Evolutionary conservation across 352 stramenopile species (phyloP).

Genomic region (Aphanomyces euteiches): DNA sequence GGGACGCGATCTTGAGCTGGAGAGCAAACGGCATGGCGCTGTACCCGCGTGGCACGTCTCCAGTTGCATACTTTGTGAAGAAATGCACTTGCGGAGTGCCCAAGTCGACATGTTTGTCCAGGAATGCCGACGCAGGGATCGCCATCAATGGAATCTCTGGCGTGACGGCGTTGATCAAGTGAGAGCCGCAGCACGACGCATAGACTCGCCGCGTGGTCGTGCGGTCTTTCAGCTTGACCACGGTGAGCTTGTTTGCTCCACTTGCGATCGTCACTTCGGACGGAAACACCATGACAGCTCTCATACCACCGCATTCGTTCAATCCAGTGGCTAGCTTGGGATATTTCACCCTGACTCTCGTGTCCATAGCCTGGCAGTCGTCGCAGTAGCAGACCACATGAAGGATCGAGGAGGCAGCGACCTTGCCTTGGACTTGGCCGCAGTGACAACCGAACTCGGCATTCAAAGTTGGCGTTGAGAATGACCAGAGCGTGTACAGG

Average conservation of each 20-base stretch:
- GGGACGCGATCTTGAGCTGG: constrained; percentile 1
- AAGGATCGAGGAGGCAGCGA: not conserved
- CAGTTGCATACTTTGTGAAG: not conserved
- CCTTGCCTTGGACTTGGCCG: constrained; percentile 16
- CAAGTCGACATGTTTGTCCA: not conserved
- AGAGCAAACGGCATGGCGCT: not conserved
- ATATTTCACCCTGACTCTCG: not conserved
- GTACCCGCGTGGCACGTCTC: not conserved
- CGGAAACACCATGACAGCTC: constrained; percentile 8
- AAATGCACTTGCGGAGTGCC: constrained; percentile 10
- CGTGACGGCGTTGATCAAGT: constrained; percentile 11
- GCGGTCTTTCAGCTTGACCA: not conserved
- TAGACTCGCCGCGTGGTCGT: constrained; percentile 21
- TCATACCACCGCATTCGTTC: constrained; percentile 5
- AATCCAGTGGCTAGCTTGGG: not conserved
- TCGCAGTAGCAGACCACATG: constrained; percentile 25
- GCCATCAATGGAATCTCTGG: not conserved
- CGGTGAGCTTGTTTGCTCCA: not conserved
- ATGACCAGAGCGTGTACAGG: not conserved
- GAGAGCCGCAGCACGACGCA: constrained; percentile 26
- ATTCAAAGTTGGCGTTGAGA: not conserved
- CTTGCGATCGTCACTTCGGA: not conserved
- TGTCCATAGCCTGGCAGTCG: constrained; percentile 12
- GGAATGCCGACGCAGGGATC: not conserved
- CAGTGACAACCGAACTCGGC: constrained; percentile 3